Conservation (phyloP, 2,329 filamentous ascomycete genomes). For the Penicillium janthinellum region DNA sequence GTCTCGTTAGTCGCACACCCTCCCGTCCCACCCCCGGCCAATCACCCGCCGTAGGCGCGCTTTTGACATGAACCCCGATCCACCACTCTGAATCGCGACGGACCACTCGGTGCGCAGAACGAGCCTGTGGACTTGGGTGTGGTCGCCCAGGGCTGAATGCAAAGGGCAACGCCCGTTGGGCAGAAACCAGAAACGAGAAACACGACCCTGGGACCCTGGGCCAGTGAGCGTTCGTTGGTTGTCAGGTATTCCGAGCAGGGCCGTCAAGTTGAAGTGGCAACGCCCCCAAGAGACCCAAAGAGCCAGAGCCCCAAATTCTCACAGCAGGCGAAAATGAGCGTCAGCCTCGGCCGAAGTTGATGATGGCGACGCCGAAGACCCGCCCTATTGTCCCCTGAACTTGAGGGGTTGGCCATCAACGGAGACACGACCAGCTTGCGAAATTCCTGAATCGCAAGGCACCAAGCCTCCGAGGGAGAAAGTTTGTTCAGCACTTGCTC, state of each 20-base stretch:
- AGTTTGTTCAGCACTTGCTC: background rate
- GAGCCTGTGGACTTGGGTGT: constrained; percentile 1
- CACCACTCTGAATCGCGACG: constrained; percentile 1
- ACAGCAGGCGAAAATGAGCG: background rate
- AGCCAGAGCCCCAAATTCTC: no score
- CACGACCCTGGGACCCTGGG: background rate
- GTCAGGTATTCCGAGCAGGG: constrained; percentile 2
- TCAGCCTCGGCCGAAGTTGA: background rate
- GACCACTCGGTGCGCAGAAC: constrained; percentile 23
- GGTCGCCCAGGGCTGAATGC: constrained; percentile 15
- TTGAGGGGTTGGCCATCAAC: background rate
- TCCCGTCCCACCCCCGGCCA: constrained; percentile 16
- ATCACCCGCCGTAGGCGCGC: constrained; percentile 13
- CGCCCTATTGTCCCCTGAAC: background rate
- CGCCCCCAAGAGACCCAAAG: background rate
- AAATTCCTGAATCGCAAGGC: background rate
- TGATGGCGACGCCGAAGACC: background rate
- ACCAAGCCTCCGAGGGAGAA: background rate
- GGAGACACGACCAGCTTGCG: background rate
- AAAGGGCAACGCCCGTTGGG: constrained; percentile 13
- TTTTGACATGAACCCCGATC: constrained; percentile 14
- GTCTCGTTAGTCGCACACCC: constrained; percentile 19
- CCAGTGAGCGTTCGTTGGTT: constrained; percentile 14
- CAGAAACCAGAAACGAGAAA: constrained; percentile 4
- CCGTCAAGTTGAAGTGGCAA: constrained; percentile 21